A percentile compares a stretch with the other conserved stretches of the same genome.
Conservation (phyloP, 306 rosid genomes). For the Geum urbanum region DNA sequence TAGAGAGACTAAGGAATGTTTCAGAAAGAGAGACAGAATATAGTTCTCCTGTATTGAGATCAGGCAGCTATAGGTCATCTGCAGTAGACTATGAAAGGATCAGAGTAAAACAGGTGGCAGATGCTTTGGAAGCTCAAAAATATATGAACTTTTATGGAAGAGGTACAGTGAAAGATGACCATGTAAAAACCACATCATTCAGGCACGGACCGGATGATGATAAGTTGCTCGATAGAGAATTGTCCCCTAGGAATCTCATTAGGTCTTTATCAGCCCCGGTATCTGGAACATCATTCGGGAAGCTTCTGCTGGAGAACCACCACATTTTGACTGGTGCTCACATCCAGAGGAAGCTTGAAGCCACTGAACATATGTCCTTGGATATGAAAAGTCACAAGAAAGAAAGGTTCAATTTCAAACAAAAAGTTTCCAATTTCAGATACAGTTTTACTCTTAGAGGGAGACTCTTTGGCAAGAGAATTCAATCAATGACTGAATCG, state of each 20-base stretch:
- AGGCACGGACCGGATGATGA: slow-evolving; percentile 57
- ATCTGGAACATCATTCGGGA: slow-evolving; percentile 93
- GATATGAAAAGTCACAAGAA: slow-evolving; percentile 56
- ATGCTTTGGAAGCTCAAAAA: slow-evolving; percentile 28
- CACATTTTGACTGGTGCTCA: slow-evolving; percentile 84
- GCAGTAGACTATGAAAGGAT: slow-evolving; percentile 41
- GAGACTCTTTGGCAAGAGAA: slow-evolving; percentile 72
- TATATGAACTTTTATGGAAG: slow-evolving; percentile 38
- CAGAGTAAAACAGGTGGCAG: slow-evolving; percentile 33
- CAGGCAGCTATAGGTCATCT: slow-evolving; percentile 42
- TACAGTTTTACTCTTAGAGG: slow-evolving; percentile 69
- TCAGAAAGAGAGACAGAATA: slow-evolving; percentile 42
- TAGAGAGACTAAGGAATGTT: slow-evolving; percentile 61
- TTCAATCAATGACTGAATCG: slow-evolving; percentile 55
- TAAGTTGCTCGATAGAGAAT: slow-evolving; percentile 44
- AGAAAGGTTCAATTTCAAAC: slow-evolving; percentile 77
- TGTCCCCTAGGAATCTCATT: slow-evolving; percentile 79
- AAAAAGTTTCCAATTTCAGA: slow-evolving; percentile 71
- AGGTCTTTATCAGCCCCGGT: slow-evolving; percentile 97
- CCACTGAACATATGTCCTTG: slow-evolving; percentile 41
- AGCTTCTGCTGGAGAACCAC: slow-evolving; percentile 96
- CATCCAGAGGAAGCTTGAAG: slow-evolving; percentile 88
- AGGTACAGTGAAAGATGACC: slow-evolving; percentile 50
- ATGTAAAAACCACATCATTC: slow-evolving; percentile 68
- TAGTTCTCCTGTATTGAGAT: slow-evolving; percentile 29